Percentiles rank a stretch among this genome's conserved stretches.
Conservation (phyloP, 306 rosid species). For the Cucurbita maxima region DNA sequence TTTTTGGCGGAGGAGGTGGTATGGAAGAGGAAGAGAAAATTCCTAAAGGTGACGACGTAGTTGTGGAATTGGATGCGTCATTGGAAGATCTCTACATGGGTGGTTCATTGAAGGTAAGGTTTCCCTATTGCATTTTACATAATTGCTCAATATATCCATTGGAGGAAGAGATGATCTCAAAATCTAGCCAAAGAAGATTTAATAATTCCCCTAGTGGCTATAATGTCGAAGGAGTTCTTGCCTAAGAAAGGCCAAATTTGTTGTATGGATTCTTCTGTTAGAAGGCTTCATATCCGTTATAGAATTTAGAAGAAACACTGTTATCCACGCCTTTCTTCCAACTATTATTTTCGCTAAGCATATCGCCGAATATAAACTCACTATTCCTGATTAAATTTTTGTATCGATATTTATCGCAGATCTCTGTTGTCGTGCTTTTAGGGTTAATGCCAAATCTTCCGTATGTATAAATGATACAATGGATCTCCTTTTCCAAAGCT, state of each 20-base stretch:
- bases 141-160: background rate
- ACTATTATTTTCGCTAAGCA: too few species aligned
- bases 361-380: too few species aligned
- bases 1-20: conserved; percentile 67
- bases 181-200: background rate
- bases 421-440: too few species aligned
- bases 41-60: conserved; percentile 73
- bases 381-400: too few species aligned
- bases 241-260: too few species aligned
- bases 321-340: background rate
- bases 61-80: conserved; percentile 71
- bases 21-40: conserved; percentile 78
- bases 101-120: conserved; percentile 72
- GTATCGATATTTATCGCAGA: too few species aligned
- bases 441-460: too few species aligned
- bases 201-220: background rate
- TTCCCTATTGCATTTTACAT: background rate
- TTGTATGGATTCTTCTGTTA: background rate
- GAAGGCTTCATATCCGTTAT: background rate
- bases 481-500: background rate
- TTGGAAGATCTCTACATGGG: conserved; percentile 94
- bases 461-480: background rate
- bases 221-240: background rate
- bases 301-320: background rate
- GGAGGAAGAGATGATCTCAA: background rate